Evolutionary conservation across 345 rosid species (phyloP), one percentile per base, ranked within the genome.

Genomic region (Xanthoceras sorbifolium): DNA sequence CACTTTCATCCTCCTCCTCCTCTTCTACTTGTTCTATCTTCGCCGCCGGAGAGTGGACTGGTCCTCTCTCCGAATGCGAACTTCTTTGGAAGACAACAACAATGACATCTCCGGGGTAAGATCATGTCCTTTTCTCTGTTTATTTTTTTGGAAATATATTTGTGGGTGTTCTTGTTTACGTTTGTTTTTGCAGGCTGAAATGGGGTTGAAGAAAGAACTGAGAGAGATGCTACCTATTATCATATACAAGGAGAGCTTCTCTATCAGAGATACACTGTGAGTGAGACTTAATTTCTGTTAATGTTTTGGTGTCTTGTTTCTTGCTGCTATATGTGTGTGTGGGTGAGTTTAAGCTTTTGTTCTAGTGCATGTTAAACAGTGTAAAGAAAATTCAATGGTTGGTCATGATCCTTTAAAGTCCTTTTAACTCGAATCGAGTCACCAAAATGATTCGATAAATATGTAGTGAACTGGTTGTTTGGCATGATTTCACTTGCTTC

Each of bases 151-250:
- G 62, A 68, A 26, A 50, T 63, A 40, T 54, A 2, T 62, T 20
- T 29, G 23, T 29, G 7, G 61, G 7, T 57, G 20, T 60, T 42
- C 7, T 61, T 18, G 25, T 61, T 64, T 36, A 26, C 66, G 74
- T 31, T 32, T 70, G 36, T 23, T 18, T 74, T 67, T 17, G 68
- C 87, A 91, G 93, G 87, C 81, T 83, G 94, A 91, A 71, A 31
- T 84, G 87, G 98, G 98, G 12, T 78, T 94, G 85, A 89, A 86
- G 84, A 90, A 92, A 79, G 98, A 94, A 70, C 69, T 94, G 73
- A 90, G 98, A 80, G 97, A 94, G 87, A 90, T 94, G 98, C 87
- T 94, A 4, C 98, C 98, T 59, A 85, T 91, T 80, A 80, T 94
- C 38, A 82, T 92, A 46, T 94, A 82, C 77, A 91, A 73, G 80